phyloP scores from a whole-genome alignment of 768 basidiomycete genomes.

The Agaricus sinodeliciosus region DNA sequence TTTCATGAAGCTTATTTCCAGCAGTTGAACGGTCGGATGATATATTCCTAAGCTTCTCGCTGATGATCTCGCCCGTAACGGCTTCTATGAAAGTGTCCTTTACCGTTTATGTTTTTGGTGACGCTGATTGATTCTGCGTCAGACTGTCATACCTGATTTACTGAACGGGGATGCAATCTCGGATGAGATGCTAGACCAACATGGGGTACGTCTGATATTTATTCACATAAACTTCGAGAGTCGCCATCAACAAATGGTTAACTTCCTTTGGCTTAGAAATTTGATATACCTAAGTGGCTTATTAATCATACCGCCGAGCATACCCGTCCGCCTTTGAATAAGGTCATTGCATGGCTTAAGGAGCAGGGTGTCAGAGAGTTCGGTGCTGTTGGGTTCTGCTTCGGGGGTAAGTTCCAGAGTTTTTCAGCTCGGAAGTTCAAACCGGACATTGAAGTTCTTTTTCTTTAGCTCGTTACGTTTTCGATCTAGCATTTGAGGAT shows the following conservation, averaged over 20 bases:
- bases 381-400: conserved; percentile 65
- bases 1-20: neutral
- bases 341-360: conserved; percentile 51
- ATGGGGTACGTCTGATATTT: neutral
- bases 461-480: conserved; percentile 42
- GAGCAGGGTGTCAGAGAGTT: conserved; percentile 50
- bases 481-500: conserved; percentile 56
- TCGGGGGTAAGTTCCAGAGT: conserved; percentile 38
- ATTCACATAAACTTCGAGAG: neutral
- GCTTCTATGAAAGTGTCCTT: conserved; percentile 29
- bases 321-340: conserved; percentile 47
- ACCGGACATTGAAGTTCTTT: neutral
- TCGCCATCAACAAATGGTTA: neutral
- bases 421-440: too few species aligned
- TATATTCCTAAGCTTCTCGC: conserved; percentile 24
- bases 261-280: conserved; percentile 16
- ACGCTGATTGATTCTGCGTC: too few species aligned
- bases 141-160: conserved; percentile 11
- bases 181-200: neutral
- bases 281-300: conserved; percentile 36
- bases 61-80: conserved; percentile 39
- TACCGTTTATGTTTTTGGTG: too few species aligned
- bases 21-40: too few species aligned
- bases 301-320: conserved; percentile 27
- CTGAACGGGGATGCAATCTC: conserved; percentile 7